Conservation (phyloP, 1,139 yeast species). For the Kurtzmaniella quercitrusa region DNA sequence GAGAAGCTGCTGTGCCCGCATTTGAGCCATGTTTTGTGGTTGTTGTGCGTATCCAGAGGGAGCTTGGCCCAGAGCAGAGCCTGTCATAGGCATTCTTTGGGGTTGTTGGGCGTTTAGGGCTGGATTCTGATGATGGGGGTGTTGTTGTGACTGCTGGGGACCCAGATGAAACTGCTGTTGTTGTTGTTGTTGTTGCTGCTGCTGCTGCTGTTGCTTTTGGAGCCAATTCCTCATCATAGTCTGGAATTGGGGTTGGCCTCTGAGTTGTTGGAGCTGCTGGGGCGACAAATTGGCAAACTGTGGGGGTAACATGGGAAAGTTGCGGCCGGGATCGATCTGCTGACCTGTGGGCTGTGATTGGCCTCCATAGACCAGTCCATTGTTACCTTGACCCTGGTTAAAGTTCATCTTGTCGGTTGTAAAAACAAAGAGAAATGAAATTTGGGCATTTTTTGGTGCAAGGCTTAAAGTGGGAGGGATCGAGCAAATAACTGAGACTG, state of each 20-base stretch:
- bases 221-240: slow-evolving; percentile 33
- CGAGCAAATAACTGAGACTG: not conserved
- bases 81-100: slow-evolving; percentile 12
- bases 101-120: slow-evolving; percentile 14
- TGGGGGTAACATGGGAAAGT: slow-evolving; percentile 32
- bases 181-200: slow-evolving; percentile 27
- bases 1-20: slow-evolving; percentile 6
- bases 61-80: slow-evolving; percentile 11
- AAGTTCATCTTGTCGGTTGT: slow-evolving; percentile 12
- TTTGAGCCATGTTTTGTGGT: slow-evolving; percentile 10
- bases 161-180: slow-evolving; percentile 15
- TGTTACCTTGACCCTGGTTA: slow-evolving; percentile 11
- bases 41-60: slow-evolving; percentile 13
- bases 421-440: not conserved
- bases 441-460: not conserved
- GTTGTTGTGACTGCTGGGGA: slow-evolving; percentile 11
- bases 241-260: slow-evolving; percentile 45
- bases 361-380: slow-evolving; percentile 8
- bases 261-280: slow-evolving; percentile 45
- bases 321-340: slow-evolving; percentile 10
- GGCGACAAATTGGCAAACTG: slow-evolving; percentile 40
- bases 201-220: slow-evolving; percentile 33
- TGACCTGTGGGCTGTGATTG: slow-evolving; percentile 1
- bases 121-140: slow-evolving; percentile 12
- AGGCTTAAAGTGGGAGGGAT: not conserved